Evolutionary conservation across 805 yeast genomes (phyloP), one percentile per base, ranked within the genome.

Genomic region (Candida nitratophila): DNA sequence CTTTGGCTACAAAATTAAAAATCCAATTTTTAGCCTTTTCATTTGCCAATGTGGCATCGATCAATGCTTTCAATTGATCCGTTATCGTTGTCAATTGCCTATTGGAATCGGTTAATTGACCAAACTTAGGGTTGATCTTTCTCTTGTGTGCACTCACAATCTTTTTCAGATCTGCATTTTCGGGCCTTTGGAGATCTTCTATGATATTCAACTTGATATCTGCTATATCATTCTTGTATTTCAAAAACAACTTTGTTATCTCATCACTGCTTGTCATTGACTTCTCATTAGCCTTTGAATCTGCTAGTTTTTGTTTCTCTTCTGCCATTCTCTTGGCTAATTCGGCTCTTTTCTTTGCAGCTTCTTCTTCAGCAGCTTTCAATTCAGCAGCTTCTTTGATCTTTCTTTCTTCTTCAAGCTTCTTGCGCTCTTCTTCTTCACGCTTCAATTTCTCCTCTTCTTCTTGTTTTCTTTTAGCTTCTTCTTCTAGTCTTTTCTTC

Each of bases 61-160:
- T 63, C 27, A 82, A 56, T 5, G 55, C 65, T 1, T 66, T 52
- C 2, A 93, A 64, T 39, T 81, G 88, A 6, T 51, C 47, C 2
- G 73, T 67, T 37, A 86, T 70, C 16, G 64, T 61, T 1, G 60
- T 56, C 37, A 89, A 67, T 57, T 93, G 96, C 2, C 61, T 39
- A 43, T 58, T 63, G 43, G 89, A 80, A 55, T 80, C 82, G 1
- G 96, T 88, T 47, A 93, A 69, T 65, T 93, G 98, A 12, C 99
- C 98, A 51, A 93, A 80, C 57, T 83, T 85, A 6, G 96, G 93
- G 56, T 87, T 87, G 51, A 93, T 78, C 54, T 81, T 79, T 41
- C 96, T 70, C 56, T 83, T 83, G 44, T 79, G 73, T n/a, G 73
- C 71, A 40, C 74, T 76, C 52, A 81, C 82, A 32, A 76, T 56